Conservation (phyloP, 805 yeast species). For the Metschnikowia dekortorum region DNA sequence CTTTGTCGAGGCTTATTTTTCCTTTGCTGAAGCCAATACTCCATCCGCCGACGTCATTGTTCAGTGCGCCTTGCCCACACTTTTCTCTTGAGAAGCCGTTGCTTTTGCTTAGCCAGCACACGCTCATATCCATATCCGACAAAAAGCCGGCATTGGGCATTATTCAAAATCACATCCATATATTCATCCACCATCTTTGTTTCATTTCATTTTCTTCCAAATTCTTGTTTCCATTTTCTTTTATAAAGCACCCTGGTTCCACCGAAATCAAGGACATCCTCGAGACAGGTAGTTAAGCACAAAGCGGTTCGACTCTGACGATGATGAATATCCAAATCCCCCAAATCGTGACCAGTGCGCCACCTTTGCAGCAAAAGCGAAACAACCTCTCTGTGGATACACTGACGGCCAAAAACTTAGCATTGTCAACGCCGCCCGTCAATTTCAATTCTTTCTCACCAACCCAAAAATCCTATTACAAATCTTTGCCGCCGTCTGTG, state of each 20-base stretch:
- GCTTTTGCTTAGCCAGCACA: neutral
- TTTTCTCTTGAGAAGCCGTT: neutral
- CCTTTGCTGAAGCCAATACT: too few species aligned
- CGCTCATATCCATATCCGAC: neutral
- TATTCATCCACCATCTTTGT: neutral
- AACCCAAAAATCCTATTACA: conserved; percentile 14
- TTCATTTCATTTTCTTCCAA: neutral
- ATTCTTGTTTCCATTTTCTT: neutral
- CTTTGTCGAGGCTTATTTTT: too few species aligned
- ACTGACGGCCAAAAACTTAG: neutral
- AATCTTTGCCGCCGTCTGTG: conserved; percentile 11
- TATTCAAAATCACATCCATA: neutral
- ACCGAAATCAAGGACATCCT: neutral
- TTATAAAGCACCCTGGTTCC: neutral
- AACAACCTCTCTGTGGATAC: conserved; percentile 3
- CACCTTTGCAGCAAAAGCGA: neutral
- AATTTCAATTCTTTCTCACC: conserved; percentile 12
- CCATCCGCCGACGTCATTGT: neutral
- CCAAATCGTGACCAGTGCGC: neutral
- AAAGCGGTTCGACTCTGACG: neutral
- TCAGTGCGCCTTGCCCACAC: neutral
- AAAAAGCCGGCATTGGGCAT: neutral
- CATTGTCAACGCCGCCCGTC: neutral
- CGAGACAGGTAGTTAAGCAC: neutral
- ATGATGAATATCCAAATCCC: conserved; percentile 4